Evolutionary conservation across 2,329 filamentous ascomycete genomes (phyloP).

Genomic region (Penicillium occitanis): DNA sequence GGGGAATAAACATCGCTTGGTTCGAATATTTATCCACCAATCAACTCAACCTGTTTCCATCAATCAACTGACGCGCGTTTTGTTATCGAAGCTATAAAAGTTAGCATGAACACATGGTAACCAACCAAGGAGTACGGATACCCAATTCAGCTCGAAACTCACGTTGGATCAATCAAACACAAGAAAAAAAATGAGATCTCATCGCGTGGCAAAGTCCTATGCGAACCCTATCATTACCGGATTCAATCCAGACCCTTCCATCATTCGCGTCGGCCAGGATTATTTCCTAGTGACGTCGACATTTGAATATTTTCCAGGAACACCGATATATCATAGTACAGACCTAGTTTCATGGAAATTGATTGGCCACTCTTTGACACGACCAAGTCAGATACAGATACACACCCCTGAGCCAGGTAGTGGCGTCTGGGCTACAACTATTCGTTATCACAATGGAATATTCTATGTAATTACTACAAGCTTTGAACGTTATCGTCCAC

Average conservation of each 20-base stretch:
- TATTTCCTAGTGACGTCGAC: constrained; percentile 49
- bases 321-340: constrained; percentile 47
- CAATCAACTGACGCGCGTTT: background rate
- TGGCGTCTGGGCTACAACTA: constrained; percentile 44
- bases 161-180: background rate
- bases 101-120: background rate
- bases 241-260: constrained; percentile 49
- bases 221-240: constrained; percentile 48
- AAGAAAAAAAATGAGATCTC: background rate
- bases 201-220: background rate
- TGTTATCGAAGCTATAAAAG: background rate
- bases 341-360: constrained; percentile 47
- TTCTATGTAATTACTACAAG: constrained; percentile 45
- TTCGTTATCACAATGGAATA: constrained; percentile 41
- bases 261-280: constrained; percentile 42
- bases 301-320: constrained; percentile 49
- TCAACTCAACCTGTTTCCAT: background rate
- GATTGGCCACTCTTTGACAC: constrained; percentile 24
- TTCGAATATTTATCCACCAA: constrained; percentile 12
- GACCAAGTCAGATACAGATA: constrained; percentile 28
- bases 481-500: constrained; percentile 8
- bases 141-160: background rate
- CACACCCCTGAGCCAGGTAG: constrained; percentile 42
- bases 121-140: background rate
- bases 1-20: background rate